These are phyloP conservation scores for Hyaloscypha bicolor DNA, from an alignment of 495 filamentous ascomycete genomes.

Conservation along the genomic window DNA sequence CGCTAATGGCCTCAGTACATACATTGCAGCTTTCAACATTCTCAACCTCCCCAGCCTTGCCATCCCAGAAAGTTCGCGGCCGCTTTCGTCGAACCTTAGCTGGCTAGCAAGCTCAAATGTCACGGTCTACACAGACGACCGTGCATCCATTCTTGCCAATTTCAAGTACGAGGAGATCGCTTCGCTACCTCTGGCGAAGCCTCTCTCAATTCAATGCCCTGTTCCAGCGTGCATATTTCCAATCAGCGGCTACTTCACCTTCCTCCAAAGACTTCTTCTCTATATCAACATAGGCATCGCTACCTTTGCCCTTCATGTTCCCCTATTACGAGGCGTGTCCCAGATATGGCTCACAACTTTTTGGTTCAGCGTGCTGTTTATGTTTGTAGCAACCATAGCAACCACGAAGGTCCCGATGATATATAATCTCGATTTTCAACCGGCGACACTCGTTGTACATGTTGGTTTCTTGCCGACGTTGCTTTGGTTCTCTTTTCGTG, in stretches of 20 bases:
- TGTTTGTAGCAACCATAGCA: neutral
- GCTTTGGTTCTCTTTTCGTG: neutral
- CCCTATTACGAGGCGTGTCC: neutral
- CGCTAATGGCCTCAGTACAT: too few species aligned
- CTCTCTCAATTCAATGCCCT: neutral
- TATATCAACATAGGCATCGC: constrained; percentile 1
- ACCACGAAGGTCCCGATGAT: neutral
- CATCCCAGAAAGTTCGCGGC: neutral
- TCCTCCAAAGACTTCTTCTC: constrained; percentile 1
- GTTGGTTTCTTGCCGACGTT: neutral
- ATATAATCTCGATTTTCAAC: neutral
- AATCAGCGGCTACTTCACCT: constrained; percentile 6
- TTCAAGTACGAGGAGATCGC: neutral
- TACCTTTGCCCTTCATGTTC: neutral
- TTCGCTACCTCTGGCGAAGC: neutral
- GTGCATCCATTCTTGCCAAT: neutral
- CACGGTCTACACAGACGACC: neutral
- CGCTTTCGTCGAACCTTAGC: neutral
- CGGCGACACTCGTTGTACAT: neutral
- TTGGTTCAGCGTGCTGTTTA: neutral
- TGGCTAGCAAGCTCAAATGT: neutral
- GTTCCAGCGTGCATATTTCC: constrained; percentile 4
- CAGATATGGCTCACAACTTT: constrained; percentile 6
- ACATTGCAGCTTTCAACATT: neutral
- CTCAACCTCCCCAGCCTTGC: neutral